These are phyloP conservation scores for Seiridium unicorne DNA, from an alignment of 2,329 filamentous ascomycete species.

Conservation along the genomic window DNA sequence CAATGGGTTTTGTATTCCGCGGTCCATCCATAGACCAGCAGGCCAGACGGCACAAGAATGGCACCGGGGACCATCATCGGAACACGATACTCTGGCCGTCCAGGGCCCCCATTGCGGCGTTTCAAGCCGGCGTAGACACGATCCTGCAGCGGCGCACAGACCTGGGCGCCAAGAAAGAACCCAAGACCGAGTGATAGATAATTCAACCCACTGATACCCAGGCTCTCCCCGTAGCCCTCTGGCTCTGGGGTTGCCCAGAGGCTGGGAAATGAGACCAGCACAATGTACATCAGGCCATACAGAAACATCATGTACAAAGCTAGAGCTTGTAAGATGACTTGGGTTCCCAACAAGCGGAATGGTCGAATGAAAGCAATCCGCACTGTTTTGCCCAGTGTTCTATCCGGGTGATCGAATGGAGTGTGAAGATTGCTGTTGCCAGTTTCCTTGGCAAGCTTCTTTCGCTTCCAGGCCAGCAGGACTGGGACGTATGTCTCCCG, in stretches of 20 bases:
- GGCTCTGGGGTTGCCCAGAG: constrained; percentile 34
- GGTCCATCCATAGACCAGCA: constrained; percentile 46
- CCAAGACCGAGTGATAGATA: constrained; percentile 35
- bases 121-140: constrained; percentile 42
- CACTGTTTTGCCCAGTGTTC: constrained; percentile 30
- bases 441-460: constrained; percentile 55
- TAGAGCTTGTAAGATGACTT: constrained; percentile 50
- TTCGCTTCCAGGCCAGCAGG: constrained; percentile 57
- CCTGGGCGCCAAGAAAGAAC: constrained; percentile 34
- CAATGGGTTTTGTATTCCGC: constrained; percentile 41
- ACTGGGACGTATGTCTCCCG: constrained; percentile 66
- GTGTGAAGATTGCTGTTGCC: constrained; percentile 48
- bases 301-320: constrained; percentile 54
- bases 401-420: constrained; percentile 48
- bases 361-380: constrained; percentile 44
- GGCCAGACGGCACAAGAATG: constrained; percentile 38
- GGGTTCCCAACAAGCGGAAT: constrained; percentile 48
- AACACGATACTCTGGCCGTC: constrained; percentile 41
- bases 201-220: constrained; percentile 33
- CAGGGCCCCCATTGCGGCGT: constrained; percentile 32
- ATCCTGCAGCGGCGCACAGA: constrained; percentile 44
- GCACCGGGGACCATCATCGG: constrained; percentile 40
- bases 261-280: constrained; percentile 47
- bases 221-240: constrained; percentile 27
- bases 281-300: constrained; percentile 49